Evolutionary conservation across 148 eudicot genomes (phyloP).

Genomic region (Talinum fruticosum): DNA sequence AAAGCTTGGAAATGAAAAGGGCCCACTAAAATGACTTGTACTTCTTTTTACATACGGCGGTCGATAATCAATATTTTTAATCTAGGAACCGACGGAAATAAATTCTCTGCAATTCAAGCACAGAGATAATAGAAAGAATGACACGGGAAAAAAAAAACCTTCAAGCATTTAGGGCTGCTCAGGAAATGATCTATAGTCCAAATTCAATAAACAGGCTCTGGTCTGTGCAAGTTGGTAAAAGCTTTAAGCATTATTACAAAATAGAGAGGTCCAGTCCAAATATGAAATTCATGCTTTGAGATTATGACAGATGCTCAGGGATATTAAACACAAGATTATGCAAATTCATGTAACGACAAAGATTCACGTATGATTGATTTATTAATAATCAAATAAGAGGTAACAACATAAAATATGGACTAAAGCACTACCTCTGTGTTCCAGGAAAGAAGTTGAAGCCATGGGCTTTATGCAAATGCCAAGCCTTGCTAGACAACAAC

Average conservation of each 20-base stretch:
- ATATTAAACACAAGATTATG: neutral
- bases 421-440: constrained; percentile 61
- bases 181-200: no score
- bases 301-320: neutral
- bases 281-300: neutral
- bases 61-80: no score
- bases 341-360: neutral
- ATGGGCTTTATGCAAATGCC: constrained; percentile 87
- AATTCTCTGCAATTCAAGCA: no score
- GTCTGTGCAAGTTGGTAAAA: neutral
- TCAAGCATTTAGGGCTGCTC: no score
- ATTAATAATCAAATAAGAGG: constrained; percentile 8
- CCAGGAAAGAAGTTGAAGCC: constrained; percentile 99
- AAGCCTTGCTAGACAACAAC: constrained; percentile 71
- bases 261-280: neutral
- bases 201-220: neutral
- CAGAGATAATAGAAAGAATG: no score
- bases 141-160: no score
- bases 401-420: neutral
- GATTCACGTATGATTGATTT: neutral
- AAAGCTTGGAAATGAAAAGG: no score
- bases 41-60: no score
- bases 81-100: no score
- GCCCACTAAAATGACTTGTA: no score
- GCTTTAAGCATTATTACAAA: neutral